A percentile compares a stretch with the other conserved stretches of the same genome.
phyloP scores from a whole-genome alignment of 2,329 filamentous ascomycete species.

The Exophiala alcalophila region DNA sequence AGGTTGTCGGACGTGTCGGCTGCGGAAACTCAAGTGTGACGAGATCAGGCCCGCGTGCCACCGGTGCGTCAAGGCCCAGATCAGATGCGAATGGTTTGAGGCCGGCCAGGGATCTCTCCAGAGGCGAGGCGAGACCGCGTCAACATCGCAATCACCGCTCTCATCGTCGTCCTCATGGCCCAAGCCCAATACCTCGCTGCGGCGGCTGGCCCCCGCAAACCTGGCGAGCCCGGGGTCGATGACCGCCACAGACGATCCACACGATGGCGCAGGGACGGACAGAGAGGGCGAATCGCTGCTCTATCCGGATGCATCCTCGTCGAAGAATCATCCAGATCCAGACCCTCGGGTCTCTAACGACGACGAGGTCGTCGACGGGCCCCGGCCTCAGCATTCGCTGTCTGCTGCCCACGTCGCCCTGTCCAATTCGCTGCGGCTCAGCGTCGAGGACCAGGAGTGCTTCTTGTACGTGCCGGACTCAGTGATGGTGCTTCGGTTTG shows the following conservation, averaged over 20 bases:
- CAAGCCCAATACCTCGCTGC: not conserved
- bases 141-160: slow-evolving; percentile 17
- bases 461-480: slow-evolving; percentile 38
- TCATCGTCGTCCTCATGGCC: slow-evolving; percentile 1
- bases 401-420: slow-evolving; percentile 30
- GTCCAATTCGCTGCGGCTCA: slow-evolving; percentile 38
- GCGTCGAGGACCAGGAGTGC: slow-evolving; percentile 36
- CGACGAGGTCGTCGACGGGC: no score
- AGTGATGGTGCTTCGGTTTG: slow-evolving; percentile 37
- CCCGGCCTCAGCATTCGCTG: no score
- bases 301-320: no score
- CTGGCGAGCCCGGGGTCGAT: no score
- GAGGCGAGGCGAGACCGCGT: slow-evolving; percentile 22
- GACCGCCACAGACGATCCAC: no score
- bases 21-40: slow-evolving; percentile 21
- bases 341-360: no score
- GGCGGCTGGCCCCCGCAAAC: no score
- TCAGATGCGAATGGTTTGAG: slow-evolving; percentile 39
- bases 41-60: slow-evolving; percentile 32
- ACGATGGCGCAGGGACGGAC: no score
- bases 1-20: slow-evolving; percentile 40
- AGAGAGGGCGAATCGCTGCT: no score
- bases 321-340: no score
- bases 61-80: slow-evolving; percentile 34
- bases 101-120: no score